phyloP scores from a whole-genome alignment of 2,329 filamentous ascomycete genomes.

The Endoconidiophora laricicola region DNA sequence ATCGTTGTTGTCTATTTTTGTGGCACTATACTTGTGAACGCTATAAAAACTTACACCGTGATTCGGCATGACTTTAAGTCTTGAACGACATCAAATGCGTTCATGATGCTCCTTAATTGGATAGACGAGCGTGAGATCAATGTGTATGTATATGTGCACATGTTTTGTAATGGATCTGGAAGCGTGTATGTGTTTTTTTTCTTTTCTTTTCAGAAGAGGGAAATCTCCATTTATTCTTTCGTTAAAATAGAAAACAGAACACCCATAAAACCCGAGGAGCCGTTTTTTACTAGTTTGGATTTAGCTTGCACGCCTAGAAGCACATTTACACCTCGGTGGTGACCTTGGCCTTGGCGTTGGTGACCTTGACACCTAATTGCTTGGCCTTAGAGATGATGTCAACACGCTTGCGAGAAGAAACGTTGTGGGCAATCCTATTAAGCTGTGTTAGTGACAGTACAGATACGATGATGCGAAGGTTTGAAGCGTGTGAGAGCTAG shows the following conservation, averaged over 20 bases:
- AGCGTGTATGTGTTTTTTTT: constrained; percentile 10
- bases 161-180: constrained; percentile 8
- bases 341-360: constrained; percentile 97
- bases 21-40: too few relatives aligned
- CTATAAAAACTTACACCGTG: too few relatives aligned
- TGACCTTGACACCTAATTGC: constrained; percentile 98
- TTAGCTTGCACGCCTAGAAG: constrained; percentile 8
- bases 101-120: too few relatives aligned
- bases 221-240: constrained; percentile 13
- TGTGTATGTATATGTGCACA: too few relatives aligned
- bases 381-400: constrained; percentile 95
- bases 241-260: constrained; percentile 13
- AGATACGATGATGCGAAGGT: too few relatives aligned
- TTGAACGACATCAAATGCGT: too few relatives aligned
- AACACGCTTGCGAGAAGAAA: constrained; percentile 96
- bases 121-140: too few relatives aligned
- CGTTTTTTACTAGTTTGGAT: constrained; percentile 12
- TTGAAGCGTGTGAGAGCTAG: background rate
- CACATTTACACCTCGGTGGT: constrained; percentile 68
- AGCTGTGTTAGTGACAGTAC: constrained; percentile 21
- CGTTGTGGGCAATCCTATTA: constrained; percentile 82
- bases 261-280: constrained; percentile 13
- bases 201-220: constrained; percentile 8
- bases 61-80: too few relatives aligned
- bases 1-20: too few relatives aligned